phyloP scores from a whole-genome alignment of 305 asterid genomes.

The Fraxinus sp. region DNA sequence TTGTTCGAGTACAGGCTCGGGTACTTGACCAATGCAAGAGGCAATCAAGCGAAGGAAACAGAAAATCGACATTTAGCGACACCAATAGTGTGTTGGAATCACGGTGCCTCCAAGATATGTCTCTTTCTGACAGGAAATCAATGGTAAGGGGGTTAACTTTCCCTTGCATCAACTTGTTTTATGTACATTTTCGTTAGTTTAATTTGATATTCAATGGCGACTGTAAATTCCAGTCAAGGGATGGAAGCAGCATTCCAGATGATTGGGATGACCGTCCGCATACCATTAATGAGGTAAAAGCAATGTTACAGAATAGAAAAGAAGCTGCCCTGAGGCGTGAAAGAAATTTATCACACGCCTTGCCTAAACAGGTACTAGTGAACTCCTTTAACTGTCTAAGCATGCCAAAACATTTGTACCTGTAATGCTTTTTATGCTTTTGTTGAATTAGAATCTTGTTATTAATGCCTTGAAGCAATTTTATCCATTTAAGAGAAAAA shows the following conservation, averaged over 20 bases:
- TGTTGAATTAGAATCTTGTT: not conserved
- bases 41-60: slow-evolving; percentile 33
- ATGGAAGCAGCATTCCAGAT: slow-evolving; percentile 32
- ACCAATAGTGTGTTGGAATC: slow-evolving; percentile 26
- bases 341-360: slow-evolving; percentile 31
- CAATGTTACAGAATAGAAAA: slow-evolving; percentile 30
- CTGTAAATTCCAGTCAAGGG: slow-evolving; percentile 28
- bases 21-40: slow-evolving; percentile 38
- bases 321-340: slow-evolving; percentile 28
- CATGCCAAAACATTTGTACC: not conserved
- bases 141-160: slow-evolving; percentile 20
- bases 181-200: not conserved
- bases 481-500: not conserved
- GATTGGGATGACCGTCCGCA: slow-evolving; percentile 39
- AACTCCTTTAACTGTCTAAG: not conserved
- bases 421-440: not conserved
- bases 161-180: not conserved
- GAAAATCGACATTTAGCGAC: slow-evolving; percentile 36
- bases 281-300: slow-evolving; percentile 36
- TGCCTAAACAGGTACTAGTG: slow-evolving; percentile 34
- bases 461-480: not conserved
- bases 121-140: slow-evolving; percentile 18
- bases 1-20: slow-evolving; percentile 40
- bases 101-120: slow-evolving; percentile 27
- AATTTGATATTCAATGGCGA: not conserved